Evolutionary conservation across 2,329 filamentous ascomycete species (phyloP).

Genomic region (Phyllosticta citrichinensis): DNA sequence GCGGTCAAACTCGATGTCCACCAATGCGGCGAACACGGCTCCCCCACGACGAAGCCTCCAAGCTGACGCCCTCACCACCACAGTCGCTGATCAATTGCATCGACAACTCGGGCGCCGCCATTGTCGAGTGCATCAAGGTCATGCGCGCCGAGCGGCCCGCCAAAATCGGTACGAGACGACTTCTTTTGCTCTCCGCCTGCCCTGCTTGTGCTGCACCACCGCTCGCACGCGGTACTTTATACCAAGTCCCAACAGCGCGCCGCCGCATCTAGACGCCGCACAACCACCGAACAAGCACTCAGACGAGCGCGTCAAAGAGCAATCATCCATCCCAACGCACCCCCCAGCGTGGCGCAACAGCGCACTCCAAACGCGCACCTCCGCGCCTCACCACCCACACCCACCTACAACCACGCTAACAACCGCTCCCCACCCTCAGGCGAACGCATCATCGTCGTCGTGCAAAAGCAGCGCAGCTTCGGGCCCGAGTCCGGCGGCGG

Average conservation of each 20-base stretch:
- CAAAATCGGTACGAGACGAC: constrained; percentile 61
- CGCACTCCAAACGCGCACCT: neutral
- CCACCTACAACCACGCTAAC: neutral
- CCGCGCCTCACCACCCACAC: neutral
- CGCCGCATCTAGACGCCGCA: neutral
- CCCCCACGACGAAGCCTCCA: neutral
- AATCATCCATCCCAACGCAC: neutral
- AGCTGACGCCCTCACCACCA: neutral
- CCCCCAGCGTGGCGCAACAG: neutral
- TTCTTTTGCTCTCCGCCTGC: neutral
- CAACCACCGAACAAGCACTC: neutral
- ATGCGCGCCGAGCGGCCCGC: constrained; percentile 83
- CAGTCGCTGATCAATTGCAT: constrained; percentile 98
- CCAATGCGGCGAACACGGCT: neutral
- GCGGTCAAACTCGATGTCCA: neutral
- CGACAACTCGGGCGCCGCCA: constrained; percentile 96
- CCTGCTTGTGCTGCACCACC: neutral
- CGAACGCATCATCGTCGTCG: constrained; percentile 93
- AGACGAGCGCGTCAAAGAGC: neutral
- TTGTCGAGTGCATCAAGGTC: constrained; percentile 93
- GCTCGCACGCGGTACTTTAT: neutral
- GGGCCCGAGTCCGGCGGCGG: constrained; percentile 61
- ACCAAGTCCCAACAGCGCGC: neutral
- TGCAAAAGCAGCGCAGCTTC: constrained; percentile 85
- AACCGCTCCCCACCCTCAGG: constrained; percentile 41